Evolutionary conservation across 1,284 basidiomycete species (phyloP).

Genomic region (Microbotryum saponariae): DNA sequence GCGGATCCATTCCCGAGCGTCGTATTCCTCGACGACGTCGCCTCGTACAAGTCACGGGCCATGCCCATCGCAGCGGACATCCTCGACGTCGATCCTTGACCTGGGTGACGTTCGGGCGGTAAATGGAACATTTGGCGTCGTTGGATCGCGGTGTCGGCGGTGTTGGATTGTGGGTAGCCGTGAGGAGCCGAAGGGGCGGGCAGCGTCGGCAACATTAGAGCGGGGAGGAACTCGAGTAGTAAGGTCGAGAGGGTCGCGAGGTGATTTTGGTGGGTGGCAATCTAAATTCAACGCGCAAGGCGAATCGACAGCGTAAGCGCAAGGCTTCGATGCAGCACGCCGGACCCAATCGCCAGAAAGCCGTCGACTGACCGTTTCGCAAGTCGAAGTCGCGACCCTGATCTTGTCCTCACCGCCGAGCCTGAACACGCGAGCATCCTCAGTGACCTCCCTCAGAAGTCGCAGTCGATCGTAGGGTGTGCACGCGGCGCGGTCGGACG

Average conservation of each 20-base stretch:
- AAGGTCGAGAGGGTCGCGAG: slow-evolving; percentile 33
- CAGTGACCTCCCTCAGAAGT: slow-evolving; percentile 84
- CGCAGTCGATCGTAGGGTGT: slow-evolving; percentile 69
- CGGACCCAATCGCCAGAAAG: background rate
- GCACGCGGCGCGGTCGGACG: background rate
- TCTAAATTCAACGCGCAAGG: slow-evolving; percentile 6
- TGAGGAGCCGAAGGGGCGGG: slow-evolving; percentile 34
- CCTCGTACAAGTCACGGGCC: slow-evolving; percentile 22
- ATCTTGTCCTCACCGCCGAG: slow-evolving; percentile 99
- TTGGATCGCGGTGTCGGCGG: slow-evolving; percentile 13
- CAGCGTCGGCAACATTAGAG: slow-evolving; percentile 27
- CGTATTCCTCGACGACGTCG: slow-evolving; percentile 3
- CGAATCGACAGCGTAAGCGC: background rate
- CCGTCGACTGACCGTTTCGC: slow-evolving; percentile 56
- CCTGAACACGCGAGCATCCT: slow-evolving; percentile 83
- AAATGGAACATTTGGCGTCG: slow-evolving; percentile 26
- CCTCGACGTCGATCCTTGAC: slow-evolving; percentile 6
- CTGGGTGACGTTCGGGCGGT: slow-evolving; percentile 13
- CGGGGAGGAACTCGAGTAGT: slow-evolving; percentile 32
- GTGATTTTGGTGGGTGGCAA: slow-evolving; percentile 33
- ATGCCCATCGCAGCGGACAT: slow-evolving; percentile 12
- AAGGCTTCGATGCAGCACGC: background rate
- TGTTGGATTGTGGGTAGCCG: slow-evolving; percentile 31
- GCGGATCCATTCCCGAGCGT: background rate
- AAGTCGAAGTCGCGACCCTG: slow-evolving; percentile 86